Base-by-base conservation (phyloP, 345 rosid genomes). In the Lepidium aucheri region DNA sequence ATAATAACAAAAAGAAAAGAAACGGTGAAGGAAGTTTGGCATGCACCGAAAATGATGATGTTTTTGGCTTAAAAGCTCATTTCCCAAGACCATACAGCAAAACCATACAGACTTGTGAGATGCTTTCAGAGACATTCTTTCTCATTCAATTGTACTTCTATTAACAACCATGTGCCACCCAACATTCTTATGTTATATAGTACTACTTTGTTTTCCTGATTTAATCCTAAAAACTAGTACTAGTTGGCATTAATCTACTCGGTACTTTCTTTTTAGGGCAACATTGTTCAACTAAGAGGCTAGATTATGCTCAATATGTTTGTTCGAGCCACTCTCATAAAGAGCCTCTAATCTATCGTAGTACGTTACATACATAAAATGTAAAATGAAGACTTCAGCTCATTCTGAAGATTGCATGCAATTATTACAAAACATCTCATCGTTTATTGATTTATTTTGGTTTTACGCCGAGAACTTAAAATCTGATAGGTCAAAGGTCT, bases 21-120 rank as follows among this genome's bases (percentile, higher is more conserved):
- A 24, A 65, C 42, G 49, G 10, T 13, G 62, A 44, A 51, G 32
- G 61, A 41, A 51, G 38, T 73, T 73, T 58, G 67, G 77, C 77
- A 73, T 66, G 77, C 77, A 73, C 62, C 67, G 13, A 66, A 50
- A 51, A 73, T 73, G 56, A 73, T 73, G 76, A 73, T 73, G 72
- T 65, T 65, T 28, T 73, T 65, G 16, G 39, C 41, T 51, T 41
- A 42, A 59, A 65, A 59, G 72, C 67, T 73, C 76, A 59, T 65
- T 65, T 73, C 72, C 66, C 72, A 41, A 74, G 17, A 58, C 50
- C 53, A 72, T 52, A 59, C 72, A 73, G 67, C 77, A 73, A 63
- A 64, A 49, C 50, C 50, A 64, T 32, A 59, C 72, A 43, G 77
- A 60, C 50, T 42, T 58, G 36, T 55, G 59, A 55, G 59, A 55